Conservation (phyloP, 306 rosid species). For the Herpetospermum pedunculosum region DNA sequence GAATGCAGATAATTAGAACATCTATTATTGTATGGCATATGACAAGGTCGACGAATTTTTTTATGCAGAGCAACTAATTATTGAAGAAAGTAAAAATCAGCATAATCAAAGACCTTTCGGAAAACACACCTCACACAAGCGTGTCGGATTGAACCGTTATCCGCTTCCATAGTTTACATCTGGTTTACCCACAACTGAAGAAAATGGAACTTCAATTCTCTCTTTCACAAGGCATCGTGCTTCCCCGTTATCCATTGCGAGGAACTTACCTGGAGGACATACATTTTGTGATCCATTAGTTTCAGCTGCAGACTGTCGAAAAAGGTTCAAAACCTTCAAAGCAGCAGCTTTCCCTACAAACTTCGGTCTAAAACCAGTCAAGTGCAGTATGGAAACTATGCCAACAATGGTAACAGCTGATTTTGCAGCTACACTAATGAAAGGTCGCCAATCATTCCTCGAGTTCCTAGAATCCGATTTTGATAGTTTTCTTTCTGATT, state of each 20-base stretch:
- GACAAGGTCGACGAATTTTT: background rate
- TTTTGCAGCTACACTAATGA: conserved; percentile 51
- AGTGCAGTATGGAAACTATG: conserved; percentile 46
- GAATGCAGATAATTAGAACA: background rate
- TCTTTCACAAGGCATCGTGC: conserved; percentile 86
- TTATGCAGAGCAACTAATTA: background rate
- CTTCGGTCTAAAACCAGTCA: conserved; percentile 62
- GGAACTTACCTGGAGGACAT: conserved; percentile 75
- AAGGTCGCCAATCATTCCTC: conserved; percentile 34
- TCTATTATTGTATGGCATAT: background rate
- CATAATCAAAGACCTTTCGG: background rate
- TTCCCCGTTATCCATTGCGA: conserved; percentile 58
- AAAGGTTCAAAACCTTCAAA: conserved; percentile 21
- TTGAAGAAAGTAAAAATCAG: background rate
- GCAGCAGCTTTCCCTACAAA: conserved; percentile 20
- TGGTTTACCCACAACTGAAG: conserved; percentile 57
- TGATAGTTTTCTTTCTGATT: conserved; percentile 19
- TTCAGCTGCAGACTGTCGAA: conserved; percentile 27
- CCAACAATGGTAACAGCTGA: conserved; percentile 55
- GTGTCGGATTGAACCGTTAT: conserved; percentile 13
- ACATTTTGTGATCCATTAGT: conserved; percentile 15
- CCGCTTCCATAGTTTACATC: conserved; percentile 96
- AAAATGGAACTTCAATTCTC: conserved; percentile 94
- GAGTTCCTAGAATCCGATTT: conserved; percentile 25
- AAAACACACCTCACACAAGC: background rate